A percentile compares a stretch with the other conserved stretches of the same genome.
These are phyloP conservation scores for Solanum gracilifrons DNA, from an alignment of 257 asterid species.

Conservation along the genomic window DNA sequence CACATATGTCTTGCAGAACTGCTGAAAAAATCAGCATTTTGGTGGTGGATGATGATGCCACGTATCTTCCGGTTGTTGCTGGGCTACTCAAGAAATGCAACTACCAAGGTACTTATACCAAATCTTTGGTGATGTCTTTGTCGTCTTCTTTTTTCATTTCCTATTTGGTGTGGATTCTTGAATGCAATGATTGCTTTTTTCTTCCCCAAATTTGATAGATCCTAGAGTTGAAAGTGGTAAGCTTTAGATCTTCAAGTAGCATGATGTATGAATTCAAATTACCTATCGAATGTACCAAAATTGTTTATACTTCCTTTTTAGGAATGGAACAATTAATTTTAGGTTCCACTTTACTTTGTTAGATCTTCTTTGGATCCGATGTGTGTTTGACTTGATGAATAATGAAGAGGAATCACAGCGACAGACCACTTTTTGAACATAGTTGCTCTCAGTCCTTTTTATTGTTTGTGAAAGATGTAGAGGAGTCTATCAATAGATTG, in stretches of 20 bases:
- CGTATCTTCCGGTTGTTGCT: conserved; percentile 41
- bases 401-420: background rate
- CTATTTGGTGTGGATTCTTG: background rate
- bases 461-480: background rate
- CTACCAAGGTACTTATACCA: conserved; percentile 23
- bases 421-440: background rate
- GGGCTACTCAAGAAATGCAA: conserved; percentile 34
- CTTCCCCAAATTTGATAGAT: background rate
- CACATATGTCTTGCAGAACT: background rate
- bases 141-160: background rate
- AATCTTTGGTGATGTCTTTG: background rate
- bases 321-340: background rate
- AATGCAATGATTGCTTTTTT: background rate
- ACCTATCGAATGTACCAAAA: background rate
- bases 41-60: conserved; percentile 43
- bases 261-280: background rate
- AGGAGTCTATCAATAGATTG: background rate
- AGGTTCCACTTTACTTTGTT: background rate
- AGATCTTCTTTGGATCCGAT: background rate
- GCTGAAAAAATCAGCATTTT: background rate
- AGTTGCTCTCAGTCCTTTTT: background rate
- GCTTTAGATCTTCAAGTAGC: background rate
- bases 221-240: background rate
- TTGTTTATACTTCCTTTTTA: background rate
- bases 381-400: background rate